Percentiles rank a stretch among this genome's conserved stretches.
phyloP scores from a whole-genome alignment of 495 filamentous ascomycete genomes.

The Aspergillus sclerotioniger region DNA sequence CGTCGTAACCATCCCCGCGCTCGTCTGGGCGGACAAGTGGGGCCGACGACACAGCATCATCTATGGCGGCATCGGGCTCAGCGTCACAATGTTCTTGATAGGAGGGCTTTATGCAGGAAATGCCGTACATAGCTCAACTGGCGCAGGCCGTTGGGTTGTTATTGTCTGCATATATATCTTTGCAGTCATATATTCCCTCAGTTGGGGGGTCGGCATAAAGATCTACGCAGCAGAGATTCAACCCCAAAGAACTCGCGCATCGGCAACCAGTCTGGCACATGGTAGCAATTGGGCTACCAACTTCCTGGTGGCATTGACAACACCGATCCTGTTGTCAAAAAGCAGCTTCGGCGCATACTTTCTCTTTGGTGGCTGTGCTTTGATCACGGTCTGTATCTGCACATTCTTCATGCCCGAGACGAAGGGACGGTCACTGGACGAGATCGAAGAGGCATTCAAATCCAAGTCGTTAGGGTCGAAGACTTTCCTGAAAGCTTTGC shows the following conservation, averaged over 20 bases:
- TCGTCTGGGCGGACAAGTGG: conserved; percentile 59
- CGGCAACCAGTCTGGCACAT: conserved; percentile 46
- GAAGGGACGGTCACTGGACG: conserved; percentile 52
- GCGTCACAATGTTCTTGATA: conserved; percentile 47
- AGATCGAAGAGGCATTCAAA: conserved; percentile 56
- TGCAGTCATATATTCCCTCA: conserved; percentile 39
- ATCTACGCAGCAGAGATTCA: conserved; percentile 58
- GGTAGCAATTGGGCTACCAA: conserved; percentile 55
- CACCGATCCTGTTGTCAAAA: conserved; percentile 58
- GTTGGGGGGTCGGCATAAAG: conserved; percentile 56
- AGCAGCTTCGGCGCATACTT: conserved; percentile 60
- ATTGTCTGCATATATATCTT: conserved; percentile 36
- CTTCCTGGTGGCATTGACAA: conserved; percentile 63
- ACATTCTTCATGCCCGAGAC: conserved; percentile 61
- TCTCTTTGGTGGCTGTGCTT: conserved; percentile 51
- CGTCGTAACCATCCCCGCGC: conserved; percentile 47
- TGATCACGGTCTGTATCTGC: conserved; percentile 51
- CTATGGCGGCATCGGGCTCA: conserved; percentile 52
- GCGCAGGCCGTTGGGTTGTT: conserved; percentile 55
- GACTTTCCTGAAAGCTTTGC: conserved; percentile 15
- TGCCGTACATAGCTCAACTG: conserved; percentile 41
- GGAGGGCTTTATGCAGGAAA: conserved; percentile 51
- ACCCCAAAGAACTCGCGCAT: conserved; percentile 51
- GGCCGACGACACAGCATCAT: conserved; percentile 55
- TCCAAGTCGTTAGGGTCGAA: conserved; percentile 11